These are phyloP conservation scores for Monotropa hypopitys DNA, from an alignment of 179 eudicot genomes.

Conservation along the genomic window DNA sequence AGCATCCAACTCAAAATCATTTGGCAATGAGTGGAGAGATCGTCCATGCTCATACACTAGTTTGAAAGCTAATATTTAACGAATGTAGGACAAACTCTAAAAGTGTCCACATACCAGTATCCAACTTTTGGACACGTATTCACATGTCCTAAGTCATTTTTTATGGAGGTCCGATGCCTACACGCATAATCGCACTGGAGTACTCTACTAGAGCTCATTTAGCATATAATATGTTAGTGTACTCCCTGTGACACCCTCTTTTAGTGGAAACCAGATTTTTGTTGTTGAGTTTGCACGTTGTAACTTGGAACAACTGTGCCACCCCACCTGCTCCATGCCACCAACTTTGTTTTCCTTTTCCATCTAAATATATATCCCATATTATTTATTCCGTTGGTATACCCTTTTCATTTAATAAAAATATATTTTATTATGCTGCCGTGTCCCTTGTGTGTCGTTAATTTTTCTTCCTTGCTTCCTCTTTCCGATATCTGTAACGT, in stretches of 20 bases:
- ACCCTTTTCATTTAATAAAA: background rate
- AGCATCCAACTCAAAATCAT: background rate
- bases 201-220: background rate
- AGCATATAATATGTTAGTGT: background rate
- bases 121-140: background rate
- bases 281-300: background rate
- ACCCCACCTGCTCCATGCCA: background rate
- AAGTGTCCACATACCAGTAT: background rate
- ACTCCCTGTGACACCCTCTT: background rate
- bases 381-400: background rate
- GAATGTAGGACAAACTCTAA: background rate
- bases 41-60: background rate
- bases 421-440: background rate
- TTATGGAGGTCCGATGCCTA: background rate
- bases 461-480: background rate
- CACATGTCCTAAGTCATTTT: background rate
- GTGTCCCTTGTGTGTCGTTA: background rate
- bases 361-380: background rate
- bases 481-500: too few relatives aligned
- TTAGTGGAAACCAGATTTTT: background rate
- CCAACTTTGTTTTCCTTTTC: background rate
- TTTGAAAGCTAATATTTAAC: background rate
- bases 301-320: background rate
- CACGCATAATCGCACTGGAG: background rate
- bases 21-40: background rate